Evolutionary conservation across 352 stramenopile genomes (phyloP).

Genomic region (Globisporangium okanoganense): DNA sequence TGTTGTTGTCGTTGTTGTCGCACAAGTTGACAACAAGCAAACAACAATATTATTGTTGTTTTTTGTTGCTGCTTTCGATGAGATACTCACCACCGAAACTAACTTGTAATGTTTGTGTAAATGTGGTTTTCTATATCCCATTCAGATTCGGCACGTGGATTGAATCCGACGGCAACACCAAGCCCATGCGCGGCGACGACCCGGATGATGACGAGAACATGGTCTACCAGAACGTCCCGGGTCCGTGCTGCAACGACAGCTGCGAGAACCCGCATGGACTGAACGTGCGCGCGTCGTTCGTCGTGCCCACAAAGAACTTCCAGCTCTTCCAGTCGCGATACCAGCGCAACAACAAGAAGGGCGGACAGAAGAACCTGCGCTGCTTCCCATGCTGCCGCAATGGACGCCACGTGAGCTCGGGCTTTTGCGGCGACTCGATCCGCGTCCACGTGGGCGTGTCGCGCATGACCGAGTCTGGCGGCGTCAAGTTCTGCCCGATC

Average conservation of each 20-base stretch:
- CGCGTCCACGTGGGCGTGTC: constrained; percentile 76
- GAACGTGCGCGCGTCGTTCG: constrained; percentile 75
- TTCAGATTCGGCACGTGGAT: constrained; percentile 76
- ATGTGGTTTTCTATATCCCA: neutral
- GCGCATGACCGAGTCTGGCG: constrained; percentile 66
- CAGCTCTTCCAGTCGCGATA: constrained; percentile 79
- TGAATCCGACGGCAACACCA: constrained; percentile 75
- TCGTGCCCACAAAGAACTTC: constrained; percentile 74
- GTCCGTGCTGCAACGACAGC: constrained; percentile 76
- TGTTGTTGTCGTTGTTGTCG: neutral
- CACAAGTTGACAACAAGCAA: neutral
- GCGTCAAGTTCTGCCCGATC: constrained; percentile 81
- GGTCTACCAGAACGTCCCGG: constrained; percentile 73
- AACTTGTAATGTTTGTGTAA: neutral
- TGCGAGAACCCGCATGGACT: constrained; percentile 80
- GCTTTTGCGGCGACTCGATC: constrained; percentile 86
- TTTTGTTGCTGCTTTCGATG: neutral
- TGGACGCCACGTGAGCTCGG: constrained; percentile 73
- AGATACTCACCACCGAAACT: neutral
- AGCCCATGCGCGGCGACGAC: constrained; percentile 72
- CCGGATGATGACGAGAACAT: constrained; percentile 58
- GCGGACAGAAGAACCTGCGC: constrained; percentile 85
- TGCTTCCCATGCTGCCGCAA: constrained; percentile 86
- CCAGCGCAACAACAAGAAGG: constrained; percentile 90
- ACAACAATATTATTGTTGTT: neutral